phyloP scores from a whole-genome alignment of 139 green algal genomes.

The Haematococcus sp. region DNA sequence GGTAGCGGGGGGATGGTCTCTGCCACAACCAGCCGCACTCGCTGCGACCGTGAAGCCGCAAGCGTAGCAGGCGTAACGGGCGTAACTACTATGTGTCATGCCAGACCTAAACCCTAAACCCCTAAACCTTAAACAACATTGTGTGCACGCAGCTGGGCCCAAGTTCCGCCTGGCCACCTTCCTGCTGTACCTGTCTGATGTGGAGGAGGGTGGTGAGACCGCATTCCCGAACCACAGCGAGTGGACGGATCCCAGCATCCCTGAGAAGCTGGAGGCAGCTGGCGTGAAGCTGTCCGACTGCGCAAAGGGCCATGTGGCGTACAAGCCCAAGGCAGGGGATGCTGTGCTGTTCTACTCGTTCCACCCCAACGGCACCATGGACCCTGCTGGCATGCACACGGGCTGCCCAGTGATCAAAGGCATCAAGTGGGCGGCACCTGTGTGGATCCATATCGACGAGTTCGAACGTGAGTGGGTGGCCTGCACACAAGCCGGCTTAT shows the following conservation, averaged over 20 bases:
- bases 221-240: conserved; percentile 55
- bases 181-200: conserved; percentile 36
- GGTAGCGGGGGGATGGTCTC: no score
- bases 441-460: conserved; percentile 37
- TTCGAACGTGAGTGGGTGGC: conserved; percentile 5
- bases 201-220: conserved; percentile 58
- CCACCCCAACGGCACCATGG: conserved; percentile 33
- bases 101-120: no score
- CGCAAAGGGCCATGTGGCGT: conserved; percentile 56
- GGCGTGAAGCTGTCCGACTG: conserved; percentile 44
- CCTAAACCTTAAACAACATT: no score
- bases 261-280: conserved; percentile 18
- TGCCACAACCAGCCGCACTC: no score
- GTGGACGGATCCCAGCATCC: conserved; percentile 35
- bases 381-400: conserved; percentile 41
- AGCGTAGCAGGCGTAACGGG: no score
- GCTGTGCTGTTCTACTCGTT: conserved; percentile 49
- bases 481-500: neutral
- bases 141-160: conserved; percentile 14
- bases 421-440: conserved; percentile 42
- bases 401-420: conserved; percentile 42
- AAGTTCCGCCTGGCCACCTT: conserved; percentile 56
- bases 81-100: no score
- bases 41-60: no score
- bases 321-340: conserved; percentile 52